A percentile compares a stretch with the other conserved stretches of the same genome.
phyloP scores from a whole-genome alignment of 2,329 filamentous ascomycete genomes.

The Basipetospora chlamydospora region DNA sequence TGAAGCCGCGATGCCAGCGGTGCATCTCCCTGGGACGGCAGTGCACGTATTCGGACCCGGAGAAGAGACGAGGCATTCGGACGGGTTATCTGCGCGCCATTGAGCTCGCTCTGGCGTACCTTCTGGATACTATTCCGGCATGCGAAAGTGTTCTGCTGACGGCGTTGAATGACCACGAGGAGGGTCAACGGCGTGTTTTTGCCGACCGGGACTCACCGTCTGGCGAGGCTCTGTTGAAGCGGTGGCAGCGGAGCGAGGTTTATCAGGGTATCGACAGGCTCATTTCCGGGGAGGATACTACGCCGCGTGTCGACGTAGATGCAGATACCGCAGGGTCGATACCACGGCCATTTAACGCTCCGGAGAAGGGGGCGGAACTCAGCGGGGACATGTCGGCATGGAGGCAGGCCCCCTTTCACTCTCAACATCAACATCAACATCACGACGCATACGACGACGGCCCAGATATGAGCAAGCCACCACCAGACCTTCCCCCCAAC shows the following conservation, averaged over 20 bases:
- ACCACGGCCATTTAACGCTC: conserved; percentile 6
- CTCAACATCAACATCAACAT: too few relatives aligned
- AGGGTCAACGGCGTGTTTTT: conserved; percentile 26
- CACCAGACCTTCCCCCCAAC: conserved; percentile 29
- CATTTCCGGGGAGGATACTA: conserved; percentile 30
- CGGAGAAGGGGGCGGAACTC: neutral
- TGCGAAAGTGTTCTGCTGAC: conserved; percentile 42
- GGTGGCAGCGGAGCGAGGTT: conserved; percentile 48
- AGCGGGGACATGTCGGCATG: neutral
- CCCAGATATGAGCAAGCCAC: too few relatives aligned
- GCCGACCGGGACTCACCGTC: conserved; percentile 34
- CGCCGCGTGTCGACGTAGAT: conserved; percentile 14
- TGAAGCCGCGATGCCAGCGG: conserved; percentile 50
- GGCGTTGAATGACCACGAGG: conserved; percentile 29
- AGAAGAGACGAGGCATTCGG: conserved; percentile 64
- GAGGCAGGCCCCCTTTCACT: neutral
- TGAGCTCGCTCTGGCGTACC: conserved; percentile 52
- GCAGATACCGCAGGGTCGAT: conserved; percentile 19
- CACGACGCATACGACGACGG: too few relatives aligned
- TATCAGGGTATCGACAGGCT: conserved; percentile 48
- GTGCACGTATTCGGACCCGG: conserved; percentile 58
- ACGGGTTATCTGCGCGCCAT: conserved; percentile 68
- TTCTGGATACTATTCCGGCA: conserved; percentile 47
- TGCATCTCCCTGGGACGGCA: conserved; percentile 47
- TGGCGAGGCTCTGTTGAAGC: conserved; percentile 42